Base-by-base conservation (phyloP, 148 eudicot species). In the Silene conica region DNA sequence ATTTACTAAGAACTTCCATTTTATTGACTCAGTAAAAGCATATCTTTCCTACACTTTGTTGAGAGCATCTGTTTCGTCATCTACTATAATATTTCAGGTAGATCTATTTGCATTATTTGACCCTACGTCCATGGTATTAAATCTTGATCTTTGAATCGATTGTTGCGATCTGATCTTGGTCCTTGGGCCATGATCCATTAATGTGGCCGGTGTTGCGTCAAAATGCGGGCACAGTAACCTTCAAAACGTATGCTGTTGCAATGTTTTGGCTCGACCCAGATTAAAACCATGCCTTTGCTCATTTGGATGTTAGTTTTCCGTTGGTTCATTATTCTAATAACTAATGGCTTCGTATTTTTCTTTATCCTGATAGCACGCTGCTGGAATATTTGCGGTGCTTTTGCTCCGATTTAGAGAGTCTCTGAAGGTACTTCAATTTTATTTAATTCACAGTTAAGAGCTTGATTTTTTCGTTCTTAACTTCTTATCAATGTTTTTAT, bases 21-120 rank as follows among this genome's bases (percentile, higher is more conserved):
- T 95, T 74, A 92, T 95, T 52, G 97, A 92, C 83, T 95, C 97
- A 15, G 91, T 92, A 48, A 95, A 88, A 85, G 93, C 96, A 73
- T 88, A 87, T 84, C 98, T 95, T 75, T 95, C 96, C 74, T 92
- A 95, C 78, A 85, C 90, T 60, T 83, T 95, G 77, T 74, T 95
- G 82, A 85, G 96, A 65, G 97, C 97, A 75, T 92, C 93, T 26
- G 89, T 95, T 79, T 95, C 98, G 60, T 84, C 84, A 72, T 92
- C 98, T 55, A 84, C 93, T 68, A 79, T 73, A 21, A 95, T 95
- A 81, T 95, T 90, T 85, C 97, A 95, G 97, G 97, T 95, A 75
- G 71, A 55, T 76, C 72, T 54, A 31, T 74, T 11, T 70, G 62
- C 75, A 74, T 60, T 57, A 38, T n/a, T 41, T 69, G 57, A 9